Percentiles rank a stretch among this genome's conserved stretches.
These are phyloP conservation scores for Dryadomyces quercus-mongolicae DNA, from an alignment of 2,329 filamentous ascomycete genomes.

Conservation along the genomic window DNA sequence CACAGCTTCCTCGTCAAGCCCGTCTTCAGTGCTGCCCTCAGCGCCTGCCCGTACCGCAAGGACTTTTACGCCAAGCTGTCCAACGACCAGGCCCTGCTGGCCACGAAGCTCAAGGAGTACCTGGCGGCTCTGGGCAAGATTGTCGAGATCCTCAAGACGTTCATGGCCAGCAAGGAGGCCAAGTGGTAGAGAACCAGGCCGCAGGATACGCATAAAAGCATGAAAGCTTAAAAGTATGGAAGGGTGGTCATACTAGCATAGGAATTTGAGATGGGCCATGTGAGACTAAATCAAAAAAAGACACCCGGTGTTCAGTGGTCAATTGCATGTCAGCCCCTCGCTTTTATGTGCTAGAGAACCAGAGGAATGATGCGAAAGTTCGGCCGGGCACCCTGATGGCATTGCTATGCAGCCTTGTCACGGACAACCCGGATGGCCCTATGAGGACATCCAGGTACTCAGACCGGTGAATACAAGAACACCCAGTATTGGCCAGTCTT, in stretches of 20 bases:
- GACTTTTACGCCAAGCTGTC: conserved; percentile 89
- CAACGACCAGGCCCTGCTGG: conserved; percentile 49
- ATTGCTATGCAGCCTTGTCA: background rate
- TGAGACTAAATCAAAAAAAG: too few species aligned
- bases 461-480: background rate
- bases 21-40: conserved; percentile 87
- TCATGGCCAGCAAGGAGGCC: conserved; percentile 42
- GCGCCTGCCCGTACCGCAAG: conserved; percentile 81
- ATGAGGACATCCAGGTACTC: background rate
- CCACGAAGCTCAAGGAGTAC: conserved; percentile 55
- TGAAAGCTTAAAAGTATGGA: too few species aligned
- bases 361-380: background rate
- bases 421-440: background rate
- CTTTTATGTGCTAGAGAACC: too few species aligned
- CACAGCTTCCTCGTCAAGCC: conserved; percentile 86
- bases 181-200: conserved; percentile 42
- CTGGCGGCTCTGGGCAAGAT: conserved; percentile 66
- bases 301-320: too few species aligned
- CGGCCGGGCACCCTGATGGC: background rate
- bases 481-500: background rate
- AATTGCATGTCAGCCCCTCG: too few species aligned
- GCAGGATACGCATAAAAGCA: too few species aligned
- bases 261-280: too few species aligned
- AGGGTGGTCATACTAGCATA: too few species aligned
- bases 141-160: conserved; percentile 60